Conservation (phyloP, 345 rosid genomes). For the Gossypium longicalyx region DNA sequence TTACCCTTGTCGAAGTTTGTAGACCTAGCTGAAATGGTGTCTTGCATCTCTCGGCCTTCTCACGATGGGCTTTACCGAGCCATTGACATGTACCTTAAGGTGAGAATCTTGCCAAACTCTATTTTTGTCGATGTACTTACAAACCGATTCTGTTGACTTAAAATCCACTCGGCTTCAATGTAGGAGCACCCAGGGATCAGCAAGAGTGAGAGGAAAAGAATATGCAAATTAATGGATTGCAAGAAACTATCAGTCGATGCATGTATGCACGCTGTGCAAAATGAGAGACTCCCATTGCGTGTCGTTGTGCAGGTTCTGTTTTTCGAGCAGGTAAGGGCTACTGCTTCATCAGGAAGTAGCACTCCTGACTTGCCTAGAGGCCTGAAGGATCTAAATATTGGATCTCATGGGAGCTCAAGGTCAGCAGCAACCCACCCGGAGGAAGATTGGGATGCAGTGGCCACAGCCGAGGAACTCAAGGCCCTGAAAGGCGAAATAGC, state of each 20-base stretch:
- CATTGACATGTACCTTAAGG: slow-evolving; percentile 78
- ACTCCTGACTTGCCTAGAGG: slow-evolving; percentile 69
- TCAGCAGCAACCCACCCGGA: slow-evolving; percentile 60
- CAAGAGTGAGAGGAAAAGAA: slow-evolving; percentile 75
- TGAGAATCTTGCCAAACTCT: slow-evolving; percentile 17
- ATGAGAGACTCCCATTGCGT: slow-evolving; percentile 73
- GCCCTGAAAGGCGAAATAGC: slow-evolving; percentile 65
- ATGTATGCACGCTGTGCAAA: slow-evolving; percentile 81
- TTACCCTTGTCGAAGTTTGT: slow-evolving; percentile 51
- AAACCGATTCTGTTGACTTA: not conserved
- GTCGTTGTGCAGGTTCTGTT: slow-evolving; percentile 79
- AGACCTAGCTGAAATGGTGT: slow-evolving; percentile 63
- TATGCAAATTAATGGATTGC: slow-evolving; percentile 90
- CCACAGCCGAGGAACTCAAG: slow-evolving; percentile 69
- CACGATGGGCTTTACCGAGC: slow-evolving; percentile 86
- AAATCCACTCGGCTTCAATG: slow-evolving; percentile 6
- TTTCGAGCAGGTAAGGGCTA: slow-evolving; percentile 70
- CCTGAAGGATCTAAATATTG: slow-evolving; percentile 48
- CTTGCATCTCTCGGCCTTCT: slow-evolving; percentile 58
- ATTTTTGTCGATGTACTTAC: not conserved
- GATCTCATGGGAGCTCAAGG: slow-evolving; percentile 59
- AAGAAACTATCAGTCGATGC: slow-evolving; percentile 79
- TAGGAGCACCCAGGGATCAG: slow-evolving; percentile 73
- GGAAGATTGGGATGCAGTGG: slow-evolving; percentile 82
- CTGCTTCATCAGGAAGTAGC: slow-evolving; percentile 77